Evolutionary conservation across 1,139 yeast genomes (phyloP).

Genomic region (Neolecta irregularis): DNA sequence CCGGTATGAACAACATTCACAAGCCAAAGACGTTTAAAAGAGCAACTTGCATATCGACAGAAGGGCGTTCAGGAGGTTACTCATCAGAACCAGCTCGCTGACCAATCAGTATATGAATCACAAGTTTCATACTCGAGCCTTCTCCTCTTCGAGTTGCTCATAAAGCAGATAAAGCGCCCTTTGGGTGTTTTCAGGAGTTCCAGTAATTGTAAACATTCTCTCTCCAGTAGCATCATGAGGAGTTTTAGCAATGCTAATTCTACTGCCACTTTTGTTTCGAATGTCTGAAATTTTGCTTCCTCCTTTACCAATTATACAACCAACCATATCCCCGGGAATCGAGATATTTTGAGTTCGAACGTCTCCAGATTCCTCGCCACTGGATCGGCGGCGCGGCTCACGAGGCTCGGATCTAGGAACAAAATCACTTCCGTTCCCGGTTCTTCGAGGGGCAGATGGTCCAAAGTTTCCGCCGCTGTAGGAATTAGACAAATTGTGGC

Average conservation of each 20-base stretch:
- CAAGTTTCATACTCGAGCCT: conserved; percentile 47
- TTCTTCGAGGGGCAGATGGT: not conserved
- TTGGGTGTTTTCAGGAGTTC: conserved; percentile 48
- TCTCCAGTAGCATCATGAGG: conserved; percentile 45
- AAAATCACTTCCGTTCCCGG: not conserved
- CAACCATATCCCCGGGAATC: conserved; percentile 74
- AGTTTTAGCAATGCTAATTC: conserved; percentile 62
- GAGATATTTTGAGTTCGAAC: conserved; percentile 32
- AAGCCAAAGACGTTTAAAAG: too few relatives aligned
- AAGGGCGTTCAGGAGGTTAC: not conserved
- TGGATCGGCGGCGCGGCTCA: not conserved
- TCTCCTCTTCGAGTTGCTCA: conserved; percentile 65
- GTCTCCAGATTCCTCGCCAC: conserved; percentile 5
- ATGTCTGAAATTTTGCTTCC: conserved; percentile 81
- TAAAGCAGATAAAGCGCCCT: conserved; percentile 53
- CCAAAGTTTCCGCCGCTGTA: not conserved
- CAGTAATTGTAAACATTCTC: conserved; percentile 59
- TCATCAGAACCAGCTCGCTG: not conserved
- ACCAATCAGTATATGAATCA: conserved; percentile 1
- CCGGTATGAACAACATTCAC: too few relatives aligned
- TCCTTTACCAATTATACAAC: conserved; percentile 77
- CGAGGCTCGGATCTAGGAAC: too few relatives aligned
- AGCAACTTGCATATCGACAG: too few relatives aligned
- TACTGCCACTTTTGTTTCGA: conserved; percentile 64
- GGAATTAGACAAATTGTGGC: conserved; percentile 2